These are phyloP conservation scores for California macrophylla DNA, from an alignment of 441 rosid species.

Conservation along the genomic window DNA sequence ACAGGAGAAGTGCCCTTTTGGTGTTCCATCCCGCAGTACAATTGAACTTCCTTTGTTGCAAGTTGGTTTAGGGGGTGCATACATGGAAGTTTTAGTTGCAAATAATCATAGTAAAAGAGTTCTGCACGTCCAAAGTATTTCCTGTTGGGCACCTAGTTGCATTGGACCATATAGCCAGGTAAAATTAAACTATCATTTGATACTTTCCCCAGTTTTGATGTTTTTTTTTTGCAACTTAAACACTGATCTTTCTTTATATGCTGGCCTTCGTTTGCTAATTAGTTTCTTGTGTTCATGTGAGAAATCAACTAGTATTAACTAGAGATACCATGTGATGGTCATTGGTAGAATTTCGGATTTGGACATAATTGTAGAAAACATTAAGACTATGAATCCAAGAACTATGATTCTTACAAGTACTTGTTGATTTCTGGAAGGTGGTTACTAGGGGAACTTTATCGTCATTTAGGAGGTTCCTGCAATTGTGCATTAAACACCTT, in stretches of 20 bases:
- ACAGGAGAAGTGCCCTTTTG: conserved; percentile 76
- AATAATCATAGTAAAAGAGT: conserved; percentile 66
- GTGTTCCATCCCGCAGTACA: conserved; percentile 99
- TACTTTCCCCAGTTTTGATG: not conserved
- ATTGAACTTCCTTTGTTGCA: conserved; percentile 72
- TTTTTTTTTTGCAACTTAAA: not conserved
- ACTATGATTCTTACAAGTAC: not conserved
- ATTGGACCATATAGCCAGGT: conserved; percentile 99
- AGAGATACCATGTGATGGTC: not conserved
- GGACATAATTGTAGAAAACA: not conserved
- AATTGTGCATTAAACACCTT: not conserved
- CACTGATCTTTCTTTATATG: not conserved
- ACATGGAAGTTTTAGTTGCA: conserved; percentile 66
- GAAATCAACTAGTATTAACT: not conserved
- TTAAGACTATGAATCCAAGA: not conserved
- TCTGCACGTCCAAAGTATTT: conserved; percentile 90
- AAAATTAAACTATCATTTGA: conserved; percentile 7
- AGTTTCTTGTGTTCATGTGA: not conserved
- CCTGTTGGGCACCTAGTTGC: conserved; percentile 98
- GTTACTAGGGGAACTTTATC: not conserved
- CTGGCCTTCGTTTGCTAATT: not conserved
- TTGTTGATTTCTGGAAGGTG: not conserved
- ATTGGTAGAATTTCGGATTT: not conserved
- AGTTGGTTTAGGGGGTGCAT: conserved; percentile 66
- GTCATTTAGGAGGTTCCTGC: not conserved